Base-by-base conservation (phyloP, 495 filamentous ascomycete genomes). In the Xylaria scruposa region DNA sequence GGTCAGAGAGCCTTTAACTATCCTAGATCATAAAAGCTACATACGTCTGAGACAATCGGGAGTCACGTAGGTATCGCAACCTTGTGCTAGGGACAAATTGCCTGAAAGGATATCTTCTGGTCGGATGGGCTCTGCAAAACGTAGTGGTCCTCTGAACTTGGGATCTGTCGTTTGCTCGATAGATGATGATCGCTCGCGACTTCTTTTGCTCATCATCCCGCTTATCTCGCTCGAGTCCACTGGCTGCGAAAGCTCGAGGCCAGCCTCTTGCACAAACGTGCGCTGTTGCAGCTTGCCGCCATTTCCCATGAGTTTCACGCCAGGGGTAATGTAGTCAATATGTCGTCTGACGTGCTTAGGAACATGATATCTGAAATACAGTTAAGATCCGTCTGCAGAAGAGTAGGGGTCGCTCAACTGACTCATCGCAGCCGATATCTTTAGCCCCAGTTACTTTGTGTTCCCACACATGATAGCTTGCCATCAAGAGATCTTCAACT, bases 281-380 rank as follows among this genome's bases (percentile, higher is more conserved):
- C 60, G 70, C 0, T 67, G 53, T 5, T 67, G 60, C 53, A 76
- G 76, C 17, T 62, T 68, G 49, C 77, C 72, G 21, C 77, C 77
- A 49, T 75, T 60, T 44, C 75, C 77, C 76, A 80, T 81, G 19
- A 86, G 73, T 68, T 84, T 88, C 70, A 91, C 78, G 4, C 87
- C 87, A 0, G 88, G 88, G 0, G 84, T 90, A 53, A 90, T 86
- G 70, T 88, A 90, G 77, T 91, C 89, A 51, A 91, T 80, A 65
- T 91, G 85, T 9, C 76, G 71, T 44, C 81, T 81, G 26, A 90
- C 69, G 26, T 85, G 77, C 12, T 81, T 75, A 0, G 89, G 89
- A 10, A 90, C 77, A 54, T 87, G 84, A 66, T 90, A 90, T 72
- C 78, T 80, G 15, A 10, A 49, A 40, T 9, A 49, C 13, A 8